These are phyloP conservation scores for Neurospora terricola DNA, from an alignment of 495 filamentous ascomycete species.

Conservation along the genomic window DNA sequence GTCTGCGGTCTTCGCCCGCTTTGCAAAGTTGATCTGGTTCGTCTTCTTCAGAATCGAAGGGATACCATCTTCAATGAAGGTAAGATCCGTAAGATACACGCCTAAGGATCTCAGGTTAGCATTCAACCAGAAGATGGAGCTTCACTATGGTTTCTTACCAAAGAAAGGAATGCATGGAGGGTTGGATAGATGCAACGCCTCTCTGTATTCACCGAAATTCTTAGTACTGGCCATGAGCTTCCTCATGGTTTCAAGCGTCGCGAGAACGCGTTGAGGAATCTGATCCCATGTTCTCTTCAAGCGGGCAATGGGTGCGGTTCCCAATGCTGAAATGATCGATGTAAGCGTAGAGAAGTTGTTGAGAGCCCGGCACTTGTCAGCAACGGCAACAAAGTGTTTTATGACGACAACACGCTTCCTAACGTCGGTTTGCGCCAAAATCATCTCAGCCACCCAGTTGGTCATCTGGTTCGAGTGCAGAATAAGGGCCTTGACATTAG, in stretches of 20 bases:
- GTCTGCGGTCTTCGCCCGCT: slow-evolving; percentile 93
- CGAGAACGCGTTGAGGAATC: slow-evolving; percentile 72
- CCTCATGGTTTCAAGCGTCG: slow-evolving; percentile 80
- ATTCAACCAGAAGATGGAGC: slow-evolving; percentile 3
- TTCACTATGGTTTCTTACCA: slow-evolving; percentile 45
- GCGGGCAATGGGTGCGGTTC: slow-evolving; percentile 88
- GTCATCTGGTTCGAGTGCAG: slow-evolving; percentile 96
- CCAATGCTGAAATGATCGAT: slow-evolving; percentile 94
- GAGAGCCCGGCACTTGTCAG: slow-evolving; percentile 90
- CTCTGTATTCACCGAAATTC: slow-evolving; percentile 95
- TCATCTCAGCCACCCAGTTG: slow-evolving; percentile 99
- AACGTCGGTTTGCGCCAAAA: slow-evolving; percentile 82
- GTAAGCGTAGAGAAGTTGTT: slow-evolving; percentile 98
- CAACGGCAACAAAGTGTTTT: slow-evolving; percentile 94
- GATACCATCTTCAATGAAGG: slow-evolving; percentile 98
- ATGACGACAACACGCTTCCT: slow-evolving; percentile 95
- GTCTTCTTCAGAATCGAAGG: slow-evolving; percentile 90
- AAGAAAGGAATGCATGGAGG: slow-evolving; percentile 98
- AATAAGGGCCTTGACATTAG: slow-evolving; percentile 92
- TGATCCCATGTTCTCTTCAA: slow-evolving; percentile 91
- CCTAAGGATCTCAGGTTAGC: slow-evolving; percentile 38
- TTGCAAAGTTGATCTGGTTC: slow-evolving; percentile 94
- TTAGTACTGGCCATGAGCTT: slow-evolving; percentile 94
- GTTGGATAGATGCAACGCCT: slow-evolving; percentile 82
- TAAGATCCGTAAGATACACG: slow-evolving; percentile 94